Evolutionary conservation across 306 rosid genomes (phyloP), one percentile per base, ranked within the genome.

Genomic region (Medicago truncatula): DNA sequence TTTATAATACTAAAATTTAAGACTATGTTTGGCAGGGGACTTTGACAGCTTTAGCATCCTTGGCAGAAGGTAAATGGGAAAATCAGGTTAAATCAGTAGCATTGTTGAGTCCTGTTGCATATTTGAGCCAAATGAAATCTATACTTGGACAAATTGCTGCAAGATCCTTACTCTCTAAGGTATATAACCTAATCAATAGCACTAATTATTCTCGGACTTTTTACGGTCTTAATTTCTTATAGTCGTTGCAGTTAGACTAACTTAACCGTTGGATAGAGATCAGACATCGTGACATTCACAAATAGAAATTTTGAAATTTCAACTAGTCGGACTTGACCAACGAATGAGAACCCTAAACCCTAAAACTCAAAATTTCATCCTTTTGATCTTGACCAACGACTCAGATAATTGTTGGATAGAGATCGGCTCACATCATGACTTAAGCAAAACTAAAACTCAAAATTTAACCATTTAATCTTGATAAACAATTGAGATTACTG

Each of bases 51-150:
- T 61, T 94, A 71, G 83, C 86, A 41, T 83, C 97, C n/a, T 69
- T 87, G 21, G 74, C 98, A 0, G 87, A 87, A 57, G 88, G 95
- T 60, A 85, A 58, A 15, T 70, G 89, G 54, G 80, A 81, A 78
- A 50, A 84, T 68, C 87, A 85, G 59, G 70, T 94, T 64, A 81
- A 83, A 15, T 87, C 98, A 41, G 90, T 87, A 53, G 91, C 90
- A 7, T 66, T 94, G 73, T 69, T 94, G 76, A 86, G 93, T 72
- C 98, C 98, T 9, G 31, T 91, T 66, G 95, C 97, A 20, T 91
- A 88, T 83, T 76, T 94, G 80, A 87, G 80, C 71, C 86, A 88
- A 75, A 87, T 94, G 90, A 86, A 2, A 16, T 85, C 96, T 4
- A 40, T 49, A 53, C 16, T 91, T 18, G 92, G 86, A 9, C 75